phyloP scores from a whole-genome alignment of 78 protist species.

The Dictyostelium discoideum region dicty_2.7 NC_007091.3:4523001-4523500 shows the following conservation, averaged over 20 bases:
- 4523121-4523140: not conserved
- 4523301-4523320: not conserved
- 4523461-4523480: no score
- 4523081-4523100: not conserved
- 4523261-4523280: not conserved
- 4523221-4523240: not conserved
- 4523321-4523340: not conserved
- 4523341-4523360: slow-evolving; percentile 4
- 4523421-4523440: no score
- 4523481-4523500: not conserved
- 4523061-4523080: not conserved
- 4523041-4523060: not conserved
- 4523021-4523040: not conserved
- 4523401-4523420: no score
- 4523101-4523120: not conserved
- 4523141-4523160: not conserved
- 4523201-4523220: not conserved
- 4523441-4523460: no score
- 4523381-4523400: no score
- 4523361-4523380: not conserved
- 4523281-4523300: not conserved
- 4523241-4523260: not conserved
- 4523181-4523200: not conserved
- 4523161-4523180: not conserved
- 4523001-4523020: not conserved